phyloP scores from a whole-genome alignment of 805 yeast genomes.

The Candida sithepensis region DNA sequence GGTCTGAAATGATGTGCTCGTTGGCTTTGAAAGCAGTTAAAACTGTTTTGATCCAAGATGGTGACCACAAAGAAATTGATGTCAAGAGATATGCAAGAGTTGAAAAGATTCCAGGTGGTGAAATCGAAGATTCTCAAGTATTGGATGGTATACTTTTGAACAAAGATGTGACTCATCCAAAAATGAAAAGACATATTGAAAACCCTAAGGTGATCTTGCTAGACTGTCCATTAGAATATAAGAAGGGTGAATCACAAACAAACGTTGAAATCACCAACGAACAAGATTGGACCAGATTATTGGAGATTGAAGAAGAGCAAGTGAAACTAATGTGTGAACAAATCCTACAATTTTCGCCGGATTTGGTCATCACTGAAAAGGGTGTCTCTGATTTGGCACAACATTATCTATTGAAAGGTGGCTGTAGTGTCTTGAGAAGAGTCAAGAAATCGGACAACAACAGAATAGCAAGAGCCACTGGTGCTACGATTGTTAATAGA shows the following conservation, averaged over 20 bases:
- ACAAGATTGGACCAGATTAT: constrained; percentile 91
- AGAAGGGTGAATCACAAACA: constrained; percentile 98
- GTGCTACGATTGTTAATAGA: constrained; percentile 95
- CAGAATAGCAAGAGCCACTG: constrained; percentile 94
- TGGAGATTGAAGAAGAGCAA: constrained; percentile 98
- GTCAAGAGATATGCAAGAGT: constrained; percentile 88
- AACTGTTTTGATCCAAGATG: constrained; percentile 67
- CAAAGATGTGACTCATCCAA: constrained; percentile 98
- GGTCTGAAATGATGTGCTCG: constrained; percentile 89
- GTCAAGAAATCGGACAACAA: constrained; percentile 94
- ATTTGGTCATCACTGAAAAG: constrained; percentile 93
- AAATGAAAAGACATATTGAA: constrained; percentile 86
- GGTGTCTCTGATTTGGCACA: constrained; percentile 98
- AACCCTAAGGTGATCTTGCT: constrained; percentile 85
- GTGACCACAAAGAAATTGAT: constrained; percentile 76
- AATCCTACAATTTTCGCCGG: constrained; percentile 82
- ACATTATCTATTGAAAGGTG: constrained; percentile 90
- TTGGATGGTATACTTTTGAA: constrained; percentile 89
- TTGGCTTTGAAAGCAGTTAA: constrained; percentile 85
- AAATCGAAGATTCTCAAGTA: constrained; percentile 82
- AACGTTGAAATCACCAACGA: constrained; percentile 96
- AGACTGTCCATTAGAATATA: constrained; percentile 97
- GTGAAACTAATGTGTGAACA: constrained; percentile 83
- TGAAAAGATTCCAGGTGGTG: constrained; percentile 98
- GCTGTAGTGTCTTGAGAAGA: constrained; percentile 88